Evolutionary conservation across 257 asterid genomes (phyloP).

Genomic region (Ajuga chamaepitys): DNA sequence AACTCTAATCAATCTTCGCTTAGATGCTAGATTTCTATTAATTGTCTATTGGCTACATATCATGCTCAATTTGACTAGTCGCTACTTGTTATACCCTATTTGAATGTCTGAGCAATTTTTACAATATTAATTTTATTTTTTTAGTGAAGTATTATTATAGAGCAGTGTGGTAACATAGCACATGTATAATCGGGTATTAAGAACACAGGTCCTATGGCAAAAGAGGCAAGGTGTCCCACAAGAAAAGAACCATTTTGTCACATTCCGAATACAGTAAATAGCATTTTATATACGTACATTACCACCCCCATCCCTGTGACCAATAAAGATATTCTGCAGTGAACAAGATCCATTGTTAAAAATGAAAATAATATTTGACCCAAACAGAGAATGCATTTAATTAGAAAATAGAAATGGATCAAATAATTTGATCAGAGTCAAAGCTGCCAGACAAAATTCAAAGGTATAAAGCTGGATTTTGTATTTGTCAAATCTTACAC

Average conservation of each 20-base stretch:
- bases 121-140: too few relatives aligned
- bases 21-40: too few relatives aligned
- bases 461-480: constrained; percentile 10
- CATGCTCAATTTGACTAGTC: too few relatives aligned
- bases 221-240: constrained; percentile 26
- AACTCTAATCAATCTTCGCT: too few relatives aligned
- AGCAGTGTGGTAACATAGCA: constrained; percentile 16
- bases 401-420: not conserved
- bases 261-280: constrained; percentile 5
- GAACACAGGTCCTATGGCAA: constrained; percentile 6
- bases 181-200: constrained; percentile 2
- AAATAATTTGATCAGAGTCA: too few relatives aligned
- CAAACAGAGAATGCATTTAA: not conserved
- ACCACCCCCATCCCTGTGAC: not conserved
- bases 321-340: not conserved
- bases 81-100: too few relatives aligned
- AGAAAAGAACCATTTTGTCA: not conserved
- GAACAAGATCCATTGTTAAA: too few relatives aligned
- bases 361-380: not conserved
- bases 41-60: too few relatives aligned
- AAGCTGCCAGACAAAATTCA: not conserved
- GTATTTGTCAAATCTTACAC: constrained; percentile 10
- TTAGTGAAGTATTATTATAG: too few relatives aligned
- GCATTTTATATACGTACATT: not conserved
- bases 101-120: too few relatives aligned